A percentile compares a stretch with the other conserved stretches of the same genome.
Conservation (phyloP, 2,329 filamentous ascomycete species). For the Lanzia echinophila region DNA sequence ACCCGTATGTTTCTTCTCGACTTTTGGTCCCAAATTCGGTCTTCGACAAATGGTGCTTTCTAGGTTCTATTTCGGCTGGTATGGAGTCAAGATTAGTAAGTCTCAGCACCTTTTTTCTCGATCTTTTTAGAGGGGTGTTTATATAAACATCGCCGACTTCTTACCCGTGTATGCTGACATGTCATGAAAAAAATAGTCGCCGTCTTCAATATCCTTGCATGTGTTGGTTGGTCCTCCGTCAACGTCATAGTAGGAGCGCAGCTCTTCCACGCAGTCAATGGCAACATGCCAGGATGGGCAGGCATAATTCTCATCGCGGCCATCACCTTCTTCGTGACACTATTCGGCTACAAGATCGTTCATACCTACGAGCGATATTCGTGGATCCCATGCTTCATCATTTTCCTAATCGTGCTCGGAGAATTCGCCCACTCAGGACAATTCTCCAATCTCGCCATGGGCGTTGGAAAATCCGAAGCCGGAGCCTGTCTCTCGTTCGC, state of each 20-base stretch:
- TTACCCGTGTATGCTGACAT: neutral
- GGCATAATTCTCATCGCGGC: constrained; percentile 69
- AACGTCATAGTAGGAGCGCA: constrained; percentile 78
- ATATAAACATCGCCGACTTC: no score
- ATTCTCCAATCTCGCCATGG: constrained; percentile 56
- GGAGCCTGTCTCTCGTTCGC: constrained; percentile 59
- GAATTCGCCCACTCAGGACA: constrained; percentile 60
- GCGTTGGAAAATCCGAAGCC: constrained; percentile 50
- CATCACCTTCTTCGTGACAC: constrained; percentile 61
- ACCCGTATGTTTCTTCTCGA: constrained; percentile 71
- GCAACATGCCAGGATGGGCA: constrained; percentile 61
- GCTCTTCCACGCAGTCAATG: constrained; percentile 67
- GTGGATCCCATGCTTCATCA: constrained; percentile 66
- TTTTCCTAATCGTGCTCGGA: constrained; percentile 66
- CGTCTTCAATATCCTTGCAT: constrained; percentile 63
- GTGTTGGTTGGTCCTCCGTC: constrained; percentile 68
- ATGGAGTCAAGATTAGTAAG: constrained; percentile 60
- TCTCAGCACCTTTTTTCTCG: constrained; percentile 9
- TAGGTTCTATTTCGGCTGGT: constrained; percentile 70
- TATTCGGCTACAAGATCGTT: constrained; percentile 70
- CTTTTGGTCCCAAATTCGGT: constrained; percentile 67
- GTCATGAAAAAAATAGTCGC: constrained; percentile 42
- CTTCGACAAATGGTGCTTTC: constrained; percentile 76
- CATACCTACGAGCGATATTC: constrained; percentile 70
- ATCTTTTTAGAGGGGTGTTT: neutral